Evolutionary conservation across 2,329 filamentous ascomycete species (phyloP).

Genomic region (Atkinsonella texensis): DNA sequence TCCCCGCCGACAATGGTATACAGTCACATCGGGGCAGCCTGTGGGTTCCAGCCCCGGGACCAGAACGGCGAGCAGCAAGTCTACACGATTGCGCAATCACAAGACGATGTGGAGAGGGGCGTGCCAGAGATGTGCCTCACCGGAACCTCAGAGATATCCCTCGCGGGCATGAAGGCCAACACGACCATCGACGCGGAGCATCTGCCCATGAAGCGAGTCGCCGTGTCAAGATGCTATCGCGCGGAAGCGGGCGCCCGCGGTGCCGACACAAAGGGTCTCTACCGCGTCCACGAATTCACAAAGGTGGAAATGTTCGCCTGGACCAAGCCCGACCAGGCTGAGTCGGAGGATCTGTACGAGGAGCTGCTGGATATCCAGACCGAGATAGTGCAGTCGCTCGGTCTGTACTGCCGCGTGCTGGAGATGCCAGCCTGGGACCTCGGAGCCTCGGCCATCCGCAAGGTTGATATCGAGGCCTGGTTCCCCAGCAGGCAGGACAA

Average conservation of each 20-base stretch:
- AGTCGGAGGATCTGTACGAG: constrained; percentile 52
- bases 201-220: constrained; percentile 69
- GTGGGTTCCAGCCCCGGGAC: constrained; percentile 90
- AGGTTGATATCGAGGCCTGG: constrained; percentile 87
- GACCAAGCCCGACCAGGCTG: constrained; percentile 47
- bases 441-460: constrained; percentile 75
- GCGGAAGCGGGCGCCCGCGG: constrained; percentile 89
- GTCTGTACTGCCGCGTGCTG: constrained; percentile 74
- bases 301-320: constrained; percentile 98
- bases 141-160: constrained; percentile 87
- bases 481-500: constrained; percentile 66
- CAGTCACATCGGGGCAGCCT: constrained; percentile 77
- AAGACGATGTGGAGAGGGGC: constrained; percentile 45
- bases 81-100: constrained; percentile 61
- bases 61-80: constrained; percentile 85
- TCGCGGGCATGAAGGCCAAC: constrained; percentile 81
- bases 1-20: constrained; percentile 87
- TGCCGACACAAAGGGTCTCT: constrained; percentile 83
- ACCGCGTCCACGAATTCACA: constrained; percentile 95
- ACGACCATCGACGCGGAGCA: constrained; percentile 50
- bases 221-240: constrained; percentile 83
- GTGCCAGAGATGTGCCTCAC: constrained; percentile 66
- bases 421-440: constrained; percentile 88
- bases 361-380: constrained; percentile 83
- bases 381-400: constrained; percentile 66